Evolutionary conservation across 2,329 filamentous ascomycete species (phyloP).

Genomic region (Hypoxylon sp.): DNA sequence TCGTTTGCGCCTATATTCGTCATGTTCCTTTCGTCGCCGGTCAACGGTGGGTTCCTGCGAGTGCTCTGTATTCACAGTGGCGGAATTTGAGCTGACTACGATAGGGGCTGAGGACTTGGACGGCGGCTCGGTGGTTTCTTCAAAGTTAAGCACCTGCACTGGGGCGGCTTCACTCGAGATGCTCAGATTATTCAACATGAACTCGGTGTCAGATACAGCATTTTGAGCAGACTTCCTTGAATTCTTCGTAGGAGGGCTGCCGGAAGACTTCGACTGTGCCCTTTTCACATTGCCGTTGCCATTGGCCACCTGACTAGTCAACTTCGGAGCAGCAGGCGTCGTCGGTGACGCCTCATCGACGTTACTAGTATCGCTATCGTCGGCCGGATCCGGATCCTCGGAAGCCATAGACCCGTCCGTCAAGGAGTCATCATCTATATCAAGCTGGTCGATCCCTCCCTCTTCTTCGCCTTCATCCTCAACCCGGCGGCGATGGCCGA

Average conservation of each 20-base stretch:
- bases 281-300: slow-evolving; percentile 55
- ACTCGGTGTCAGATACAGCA: slow-evolving; percentile 67
- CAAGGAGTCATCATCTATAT: slow-evolving; percentile 75
- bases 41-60: slow-evolving; percentile 74
- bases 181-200: slow-evolving; percentile 70
- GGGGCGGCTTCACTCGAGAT: slow-evolving; percentile 61
- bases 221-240: slow-evolving; percentile 57
- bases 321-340: slow-evolving; percentile 53
- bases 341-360: slow-evolving; percentile 70
- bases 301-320: slow-evolving; percentile 51
- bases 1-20: slow-evolving; percentile 89
- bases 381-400: slow-evolving; percentile 72
- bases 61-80: slow-evolving; percentile 58
- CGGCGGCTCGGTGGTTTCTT: slow-evolving; percentile 57
- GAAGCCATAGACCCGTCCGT: slow-evolving; percentile 74
- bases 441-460: slow-evolving; percentile 67
- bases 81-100: slow-evolving; percentile 68
- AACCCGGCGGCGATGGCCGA: slow-evolving; percentile 76
- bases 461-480: slow-evolving; percentile 81
- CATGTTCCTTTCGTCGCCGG: slow-evolving; percentile 85
- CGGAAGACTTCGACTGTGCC: slow-evolving; percentile 47
- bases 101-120: slow-evolving; percentile 64
- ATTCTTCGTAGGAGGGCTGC: slow-evolving; percentile 51
- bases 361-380: slow-evolving; percentile 76
- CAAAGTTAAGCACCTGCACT: slow-evolving; percentile 64